These are phyloP conservation scores for Excoecaria cochinchinensis DNA, from an alignment of 345 rosid species.

Conservation along the genomic window DNA sequence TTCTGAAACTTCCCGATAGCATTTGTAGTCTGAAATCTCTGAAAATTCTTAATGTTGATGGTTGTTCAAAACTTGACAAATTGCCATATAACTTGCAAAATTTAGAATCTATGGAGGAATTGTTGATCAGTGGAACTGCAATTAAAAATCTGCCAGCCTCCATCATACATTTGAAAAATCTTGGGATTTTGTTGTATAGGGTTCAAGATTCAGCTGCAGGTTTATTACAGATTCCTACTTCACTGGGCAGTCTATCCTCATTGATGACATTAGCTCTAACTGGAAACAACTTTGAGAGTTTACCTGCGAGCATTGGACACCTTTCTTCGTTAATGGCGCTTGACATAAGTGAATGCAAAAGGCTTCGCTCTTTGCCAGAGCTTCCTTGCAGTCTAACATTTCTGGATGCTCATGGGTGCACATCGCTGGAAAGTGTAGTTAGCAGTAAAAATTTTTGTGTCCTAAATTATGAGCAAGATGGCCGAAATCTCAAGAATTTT, in stretches of 20 bases:
- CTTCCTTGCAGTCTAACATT: neutral
- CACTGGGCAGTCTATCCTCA: neutral
- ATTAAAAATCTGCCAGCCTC: neutral
- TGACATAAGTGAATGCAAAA: neutral
- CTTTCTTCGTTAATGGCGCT: neutral
- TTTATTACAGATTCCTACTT: neutral
- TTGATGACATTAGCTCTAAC: neutral
- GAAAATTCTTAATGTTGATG: neutral
- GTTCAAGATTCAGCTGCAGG: neutral
- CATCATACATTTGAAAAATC: slow-evolving; percentile 7
- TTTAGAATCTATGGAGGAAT: neutral
- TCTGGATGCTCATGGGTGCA: neutral
- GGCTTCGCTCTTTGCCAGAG: neutral
- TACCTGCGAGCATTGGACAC: slow-evolving; percentile 3
- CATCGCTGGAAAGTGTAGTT: neutral
- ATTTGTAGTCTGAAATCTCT: neutral
- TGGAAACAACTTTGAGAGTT: neutral
- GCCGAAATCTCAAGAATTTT: neutral
- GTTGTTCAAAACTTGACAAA: slow-evolving; percentile 1
- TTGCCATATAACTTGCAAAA: neutral
- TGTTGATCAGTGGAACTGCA: neutral
- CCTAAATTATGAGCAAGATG: neutral
- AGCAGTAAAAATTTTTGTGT: neutral
- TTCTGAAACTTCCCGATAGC: neutral
- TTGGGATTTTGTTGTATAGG: neutral